Percentiles rank a stretch among this genome's conserved stretches.
Evolutionary conservation across 257 asterid genomes (phyloP).

Genomic region (Fraxinus excelsior): DNA sequence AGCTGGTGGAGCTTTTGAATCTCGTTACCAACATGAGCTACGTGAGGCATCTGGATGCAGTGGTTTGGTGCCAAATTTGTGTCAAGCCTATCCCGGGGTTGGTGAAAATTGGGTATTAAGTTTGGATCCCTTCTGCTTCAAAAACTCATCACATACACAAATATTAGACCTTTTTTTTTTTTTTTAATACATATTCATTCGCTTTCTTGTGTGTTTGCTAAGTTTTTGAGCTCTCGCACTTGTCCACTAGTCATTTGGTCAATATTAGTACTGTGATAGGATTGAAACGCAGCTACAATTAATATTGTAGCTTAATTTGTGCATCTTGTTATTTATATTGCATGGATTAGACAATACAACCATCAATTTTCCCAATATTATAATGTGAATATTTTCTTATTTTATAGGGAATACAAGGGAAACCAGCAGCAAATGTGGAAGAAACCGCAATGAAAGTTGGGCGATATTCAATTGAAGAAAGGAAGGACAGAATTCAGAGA

Average conservation of each 20-base stretch:
- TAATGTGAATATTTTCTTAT: neutral
- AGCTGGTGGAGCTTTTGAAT: slow-evolving; percentile 19
- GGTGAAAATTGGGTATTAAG: slow-evolving; percentile 47
- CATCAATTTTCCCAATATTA: neutral
- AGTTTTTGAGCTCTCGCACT: neutral
- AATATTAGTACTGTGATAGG: too few relatives aligned
- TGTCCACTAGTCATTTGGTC: too few relatives aligned
- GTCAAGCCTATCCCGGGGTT: slow-evolving; percentile 30
- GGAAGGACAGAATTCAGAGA: slow-evolving; percentile 60
- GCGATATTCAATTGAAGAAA: slow-evolving; percentile 67
- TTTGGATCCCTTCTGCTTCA: too few relatives aligned
- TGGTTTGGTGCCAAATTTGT: slow-evolving; percentile 36
- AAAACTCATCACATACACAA: neutral
- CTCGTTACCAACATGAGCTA: slow-evolving; percentile 22
- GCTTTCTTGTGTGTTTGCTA: neutral
- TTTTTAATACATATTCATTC: neutral
- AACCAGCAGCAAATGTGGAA: slow-evolving; percentile 36
- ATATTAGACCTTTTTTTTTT: neutral
- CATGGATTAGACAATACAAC: neutral
- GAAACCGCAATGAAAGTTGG: slow-evolving; percentile 54
- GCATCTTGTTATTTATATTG: neutral
- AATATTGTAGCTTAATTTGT: too few relatives aligned
- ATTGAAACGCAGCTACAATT: too few relatives aligned
- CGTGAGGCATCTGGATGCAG: slow-evolving; percentile 41
- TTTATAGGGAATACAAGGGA: slow-evolving; percentile 47